phyloP scores from a whole-genome alignment of 306 rosid genomes.

The Neltuma alba region DNA sequence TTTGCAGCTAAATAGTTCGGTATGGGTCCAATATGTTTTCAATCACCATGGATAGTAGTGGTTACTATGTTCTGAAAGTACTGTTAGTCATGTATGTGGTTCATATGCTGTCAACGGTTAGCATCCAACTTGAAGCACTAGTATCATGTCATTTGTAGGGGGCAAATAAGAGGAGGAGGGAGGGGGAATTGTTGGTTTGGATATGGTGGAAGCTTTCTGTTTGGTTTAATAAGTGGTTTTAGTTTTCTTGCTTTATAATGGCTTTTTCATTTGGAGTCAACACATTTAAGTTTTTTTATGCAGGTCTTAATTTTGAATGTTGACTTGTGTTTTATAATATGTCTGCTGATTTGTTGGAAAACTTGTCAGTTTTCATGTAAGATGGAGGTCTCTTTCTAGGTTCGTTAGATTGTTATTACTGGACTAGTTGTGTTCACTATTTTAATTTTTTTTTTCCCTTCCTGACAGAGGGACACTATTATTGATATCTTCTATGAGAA shows the following conservation, averaged over 20 bases:
- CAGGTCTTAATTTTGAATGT: constrained; percentile 50
- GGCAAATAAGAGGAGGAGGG: not conserved
- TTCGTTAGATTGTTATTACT: constrained; percentile 29
- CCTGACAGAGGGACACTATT: constrained; percentile 79
- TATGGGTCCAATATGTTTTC: not conserved
- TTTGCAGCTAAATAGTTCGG: not conserved
- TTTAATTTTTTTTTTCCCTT: constrained; percentile 35
- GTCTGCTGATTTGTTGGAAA: constrained; percentile 55
- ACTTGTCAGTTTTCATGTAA: constrained; percentile 43
- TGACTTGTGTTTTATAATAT: constrained; percentile 54
- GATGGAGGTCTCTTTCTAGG: constrained; percentile 31
- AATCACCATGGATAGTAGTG: not conserved
- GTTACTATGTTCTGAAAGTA: not conserved
- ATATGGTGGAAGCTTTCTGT: not conserved
- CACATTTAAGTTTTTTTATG: constrained; percentile 39
- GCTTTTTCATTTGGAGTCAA: constrained; percentile 34
- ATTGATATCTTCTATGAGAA: constrained; percentile 91
- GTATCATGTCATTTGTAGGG: not conserved
- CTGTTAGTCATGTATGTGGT: not conserved
- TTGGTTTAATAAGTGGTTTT: not conserved
- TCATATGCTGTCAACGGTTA: not conserved
- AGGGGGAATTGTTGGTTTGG: not conserved
- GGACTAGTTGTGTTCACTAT: constrained; percentile 35
- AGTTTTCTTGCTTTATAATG: constrained; percentile 1
- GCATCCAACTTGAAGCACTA: not conserved